Evolutionary conservation across 495 filamentous ascomycete genomes (phyloP), one percentile per base, ranked within the genome.

Genomic region (Haplographium delicatum): DNA sequence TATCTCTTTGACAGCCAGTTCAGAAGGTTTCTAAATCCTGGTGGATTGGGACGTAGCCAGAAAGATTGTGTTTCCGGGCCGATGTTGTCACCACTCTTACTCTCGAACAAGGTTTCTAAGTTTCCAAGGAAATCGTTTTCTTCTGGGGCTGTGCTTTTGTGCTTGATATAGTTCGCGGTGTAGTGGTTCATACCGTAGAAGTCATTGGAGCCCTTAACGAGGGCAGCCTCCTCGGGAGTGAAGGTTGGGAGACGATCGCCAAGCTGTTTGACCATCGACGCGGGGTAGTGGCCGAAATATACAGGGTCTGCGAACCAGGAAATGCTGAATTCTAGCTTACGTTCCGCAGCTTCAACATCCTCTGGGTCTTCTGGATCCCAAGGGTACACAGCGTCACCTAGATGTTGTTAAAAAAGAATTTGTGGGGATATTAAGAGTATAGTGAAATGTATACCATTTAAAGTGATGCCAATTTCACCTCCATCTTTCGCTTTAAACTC

Each of bases 161-260:
- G 82, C 62, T 80, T 82, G 69, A 89, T 82, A 70, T 84, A 90
- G 74, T 88, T 85, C 59, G 84, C 82, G 47, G 85, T 88, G 73
- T 89, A 88, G 71, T 88, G 84, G 72, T 89, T 88, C 84, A 88
- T 87, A 54, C 85, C 84, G 67, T 88, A 88, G 65, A 89, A 89
- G 68, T 89, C 84, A 62, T 88, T 88, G 63, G 81, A 85, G 33
- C 84, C 85, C 44, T 84, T 73, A 35, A 89, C 79, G 6, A 88
- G 72, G 3, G 78, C 79, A 6, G 75, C 61, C 56, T 88, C 86
- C 54, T 87, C 80, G 19, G 71, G 52, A 0, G 81, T 82, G 65
- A 81, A 87, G 15, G 71, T 69, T 11, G 84, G 85, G 42, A 90
- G 72, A 5, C 84, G 76, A 59, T 81, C 68, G 30, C 85, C 84